A percentile compares a stretch with the other conserved stretches of the same genome.
Conservation (phyloP, 768 basidiomycete species). For the Termitomyces sp. region DNA sequence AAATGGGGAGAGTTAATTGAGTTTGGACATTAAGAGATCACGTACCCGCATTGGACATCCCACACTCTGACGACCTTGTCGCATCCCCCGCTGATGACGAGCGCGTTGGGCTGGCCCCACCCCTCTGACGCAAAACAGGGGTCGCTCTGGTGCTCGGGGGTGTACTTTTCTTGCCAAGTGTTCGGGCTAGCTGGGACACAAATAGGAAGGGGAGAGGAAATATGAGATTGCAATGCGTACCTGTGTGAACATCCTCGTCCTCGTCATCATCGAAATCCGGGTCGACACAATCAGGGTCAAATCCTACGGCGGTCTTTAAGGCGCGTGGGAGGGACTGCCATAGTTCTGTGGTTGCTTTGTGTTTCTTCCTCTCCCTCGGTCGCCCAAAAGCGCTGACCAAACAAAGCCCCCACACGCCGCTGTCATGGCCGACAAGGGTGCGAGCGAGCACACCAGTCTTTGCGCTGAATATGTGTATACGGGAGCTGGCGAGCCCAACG, state of each 20-base stretch:
- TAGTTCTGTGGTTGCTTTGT: neutral
- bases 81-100: slow-evolving; percentile 90
- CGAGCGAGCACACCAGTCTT: slow-evolving; percentile 67
- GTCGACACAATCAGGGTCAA: slow-evolving; percentile 15
- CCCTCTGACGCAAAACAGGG: slow-evolving; percentile 69
- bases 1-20: neutral
- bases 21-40: no score
- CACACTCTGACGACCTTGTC: slow-evolving; percentile 91
- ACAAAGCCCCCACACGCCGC: slow-evolving; percentile 10
- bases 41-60: slow-evolving; percentile 84
- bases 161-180: slow-evolving; percentile 5
- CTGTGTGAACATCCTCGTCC: neutral
- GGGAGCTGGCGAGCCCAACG: slow-evolving; percentile 81
- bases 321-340: slow-evolving; percentile 28
- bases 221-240: neutral
- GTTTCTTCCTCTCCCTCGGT: neutral
- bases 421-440: slow-evolving; percentile 26
- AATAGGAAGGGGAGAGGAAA: no score
- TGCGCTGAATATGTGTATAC: slow-evolving; percentile 83
- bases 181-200: neutral
- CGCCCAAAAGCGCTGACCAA: slow-evolving; percentile 5
- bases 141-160: slow-evolving; percentile 37
- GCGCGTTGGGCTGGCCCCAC: slow-evolving; percentile 81
- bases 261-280: neutral
- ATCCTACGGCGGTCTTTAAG: slow-evolving; percentile 47